Percentiles rank a stretch among this genome's conserved stretches.
phyloP scores from a whole-genome alignment of 1,284 basidiomycete species.

The Austroboletus sp. region DNA sequence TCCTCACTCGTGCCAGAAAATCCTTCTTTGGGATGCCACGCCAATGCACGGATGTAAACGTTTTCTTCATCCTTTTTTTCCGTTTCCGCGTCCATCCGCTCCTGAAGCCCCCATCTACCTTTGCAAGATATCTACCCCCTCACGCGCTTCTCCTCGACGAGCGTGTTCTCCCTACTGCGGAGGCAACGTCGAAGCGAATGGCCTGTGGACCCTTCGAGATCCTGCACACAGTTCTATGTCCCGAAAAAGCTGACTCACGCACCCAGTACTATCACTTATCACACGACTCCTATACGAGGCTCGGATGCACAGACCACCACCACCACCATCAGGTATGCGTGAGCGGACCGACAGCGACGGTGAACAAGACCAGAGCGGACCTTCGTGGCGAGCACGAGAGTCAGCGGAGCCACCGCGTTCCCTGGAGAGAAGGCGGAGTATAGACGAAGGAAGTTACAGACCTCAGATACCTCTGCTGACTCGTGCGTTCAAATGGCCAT shows the following conservation, averaged over 20 bases:
- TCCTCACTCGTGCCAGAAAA: conserved; percentile 18
- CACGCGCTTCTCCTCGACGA: conserved; percentile 7
- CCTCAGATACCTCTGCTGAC: conserved; percentile 16
- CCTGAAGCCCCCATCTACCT: conserved; percentile 5
- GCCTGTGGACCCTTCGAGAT: conserved; percentile 16
- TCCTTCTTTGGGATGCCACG: conserved; percentile 17
- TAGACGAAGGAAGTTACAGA: conserved; percentile 12
- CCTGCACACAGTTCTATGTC: conserved; percentile 13
- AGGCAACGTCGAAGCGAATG: conserved; percentile 21
- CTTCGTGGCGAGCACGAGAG: conserved; percentile 19
- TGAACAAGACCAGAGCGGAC: conserved; percentile 30
- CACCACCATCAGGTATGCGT: conserved; percentile 7
- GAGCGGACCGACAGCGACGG: conserved; percentile 29
- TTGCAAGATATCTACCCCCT: conserved; percentile 2
- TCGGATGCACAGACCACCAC: conserved; percentile 20
- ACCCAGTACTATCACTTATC: conserved; percentile 14
- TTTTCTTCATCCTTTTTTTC: conserved; percentile 20
- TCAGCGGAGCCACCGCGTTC: conserved; percentile 8
- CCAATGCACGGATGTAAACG: conserved; percentile 30
- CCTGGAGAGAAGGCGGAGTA: conserved; percentile 15
- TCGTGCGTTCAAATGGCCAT: conserved; percentile 25
- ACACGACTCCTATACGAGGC: conserved; percentile 5
- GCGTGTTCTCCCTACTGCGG: conserved; percentile 6
- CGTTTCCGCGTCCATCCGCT: conserved; percentile 27
- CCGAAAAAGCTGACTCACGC: conserved; percentile 13